Evolutionary conservation across 768 basidiomycete species (phyloP).

Genomic region (Termitomyces sp.): DNA sequence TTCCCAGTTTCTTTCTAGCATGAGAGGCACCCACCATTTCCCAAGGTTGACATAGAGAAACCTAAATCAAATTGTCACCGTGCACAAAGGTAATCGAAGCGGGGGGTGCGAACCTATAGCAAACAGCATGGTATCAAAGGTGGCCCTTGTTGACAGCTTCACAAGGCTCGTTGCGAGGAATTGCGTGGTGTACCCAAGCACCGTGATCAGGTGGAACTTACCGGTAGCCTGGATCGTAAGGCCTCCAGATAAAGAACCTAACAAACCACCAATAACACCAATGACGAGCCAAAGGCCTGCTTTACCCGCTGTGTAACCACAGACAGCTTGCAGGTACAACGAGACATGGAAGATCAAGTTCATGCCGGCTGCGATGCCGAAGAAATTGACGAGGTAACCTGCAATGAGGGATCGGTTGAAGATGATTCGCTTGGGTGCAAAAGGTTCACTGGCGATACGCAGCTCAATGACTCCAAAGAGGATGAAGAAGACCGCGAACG

Average conservation of each 20-base stretch:
- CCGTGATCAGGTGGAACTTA: slow-evolving; percentile 49
- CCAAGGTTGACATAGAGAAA: slow-evolving; percentile 30
- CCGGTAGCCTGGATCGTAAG: slow-evolving; percentile 57
- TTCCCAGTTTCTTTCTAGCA: no score
- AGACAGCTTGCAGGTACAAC: slow-evolving; percentile 58
- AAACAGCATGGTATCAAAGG: slow-evolving; percentile 32
- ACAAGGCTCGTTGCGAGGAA: slow-evolving; percentile 35
- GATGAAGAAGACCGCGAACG: slow-evolving; percentile 28
- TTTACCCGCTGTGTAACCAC: slow-evolving; percentile 40
- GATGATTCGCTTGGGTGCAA: slow-evolving; percentile 55
- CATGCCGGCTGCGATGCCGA: slow-evolving; percentile 42
- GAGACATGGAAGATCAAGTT: slow-evolving; percentile 50
- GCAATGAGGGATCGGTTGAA: slow-evolving; percentile 46
- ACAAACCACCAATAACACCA: slow-evolving; percentile 39
- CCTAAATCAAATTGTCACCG: slow-evolving; percentile 20
- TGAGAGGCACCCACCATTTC: slow-evolving; percentile 30
- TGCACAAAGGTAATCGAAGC: background rate
- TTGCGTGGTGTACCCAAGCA: slow-evolving; percentile 35
- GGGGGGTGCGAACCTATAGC: slow-evolving; percentile 33
- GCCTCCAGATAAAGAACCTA: slow-evolving; percentile 49
- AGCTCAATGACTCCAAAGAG: slow-evolving; percentile 46
- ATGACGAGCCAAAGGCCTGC: slow-evolving; percentile 53
- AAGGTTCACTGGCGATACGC: slow-evolving; percentile 51
- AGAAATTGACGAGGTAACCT: slow-evolving; percentile 58
- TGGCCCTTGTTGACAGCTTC: slow-evolving; percentile 36